Percentiles rank a stretch among this genome's conserved stretches.
phyloP scores from a whole-genome alignment of 345 rosid genomes.

The Linum trigynum region DNA sequence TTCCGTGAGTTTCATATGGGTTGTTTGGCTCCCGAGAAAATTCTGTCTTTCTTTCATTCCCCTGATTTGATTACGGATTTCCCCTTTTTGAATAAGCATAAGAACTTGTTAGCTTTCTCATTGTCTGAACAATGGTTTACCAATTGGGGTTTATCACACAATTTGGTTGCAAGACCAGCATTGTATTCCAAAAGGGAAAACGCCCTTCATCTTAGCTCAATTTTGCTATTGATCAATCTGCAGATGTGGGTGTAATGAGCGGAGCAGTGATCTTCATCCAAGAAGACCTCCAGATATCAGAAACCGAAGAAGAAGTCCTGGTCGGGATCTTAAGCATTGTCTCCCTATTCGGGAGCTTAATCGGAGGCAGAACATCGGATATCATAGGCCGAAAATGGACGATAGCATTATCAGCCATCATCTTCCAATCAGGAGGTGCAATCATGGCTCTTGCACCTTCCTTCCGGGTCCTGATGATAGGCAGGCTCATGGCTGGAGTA shows the following conservation, averaged over 20 bases:
- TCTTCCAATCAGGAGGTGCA: slow-evolving; percentile 44
- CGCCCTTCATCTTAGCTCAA: no score
- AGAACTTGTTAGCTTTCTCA: no score
- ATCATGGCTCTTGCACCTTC: slow-evolving; percentile 47
- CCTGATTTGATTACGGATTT: no score
- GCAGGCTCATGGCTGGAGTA: slow-evolving; percentile 45
- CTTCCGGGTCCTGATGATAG: slow-evolving; percentile 38
- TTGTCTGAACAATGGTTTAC: no score
- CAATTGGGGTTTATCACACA: no score
- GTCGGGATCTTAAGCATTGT: slow-evolving; percentile 41
- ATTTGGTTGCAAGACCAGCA: no score
- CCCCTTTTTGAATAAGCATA: no score
- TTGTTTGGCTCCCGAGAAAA: background rate
- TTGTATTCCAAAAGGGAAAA: no score
- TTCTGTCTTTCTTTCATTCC: no score
- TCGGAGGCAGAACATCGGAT: slow-evolving; percentile 55
- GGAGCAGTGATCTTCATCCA: slow-evolving; percentile 33
- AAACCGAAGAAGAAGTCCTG: slow-evolving; percentile 16
- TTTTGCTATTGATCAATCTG: background rate
- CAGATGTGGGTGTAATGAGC: slow-evolving; percentile 48
- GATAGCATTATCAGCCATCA: slow-evolving; percentile 36
- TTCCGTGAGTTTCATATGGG: background rate
- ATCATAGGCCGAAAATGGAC: slow-evolving; percentile 46
- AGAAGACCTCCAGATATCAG: slow-evolving; percentile 21
- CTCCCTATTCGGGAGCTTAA: slow-evolving; percentile 47